A percentile compares a stretch with the other conserved stretches of the same genome.
Evolutionary conservation across 495 filamentous ascomycete genomes (phyloP).

Genomic region (Baudoinia panamericana): DNA sequence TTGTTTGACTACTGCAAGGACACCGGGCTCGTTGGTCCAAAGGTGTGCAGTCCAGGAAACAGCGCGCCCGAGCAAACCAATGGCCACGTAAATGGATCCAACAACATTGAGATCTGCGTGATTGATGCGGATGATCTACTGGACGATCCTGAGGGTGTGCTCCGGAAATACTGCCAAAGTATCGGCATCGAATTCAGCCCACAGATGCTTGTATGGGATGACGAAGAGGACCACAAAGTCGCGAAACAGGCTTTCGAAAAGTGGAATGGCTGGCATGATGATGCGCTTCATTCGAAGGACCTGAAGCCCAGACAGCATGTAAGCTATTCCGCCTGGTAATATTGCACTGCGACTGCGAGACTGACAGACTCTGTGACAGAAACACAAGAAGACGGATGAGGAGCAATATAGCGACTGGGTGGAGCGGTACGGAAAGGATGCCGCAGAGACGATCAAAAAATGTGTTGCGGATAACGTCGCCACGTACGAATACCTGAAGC

Average conservation of each 20-base stretch:
- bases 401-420: constrained; percentile 67
- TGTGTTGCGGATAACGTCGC: constrained; percentile 64
- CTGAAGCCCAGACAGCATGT: constrained; percentile 61
- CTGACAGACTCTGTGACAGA: constrained; percentile 34
- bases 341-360: too few species aligned
- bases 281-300: constrained; percentile 67
- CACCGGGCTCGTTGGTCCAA: constrained; percentile 50
- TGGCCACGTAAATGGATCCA: constrained; percentile 20
- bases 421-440: constrained; percentile 69
- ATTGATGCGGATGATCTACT: constrained; percentile 91
- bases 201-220: constrained; percentile 73
- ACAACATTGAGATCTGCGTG: constrained; percentile 56
- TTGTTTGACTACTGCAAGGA: constrained; percentile 68
- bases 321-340: too few species aligned
- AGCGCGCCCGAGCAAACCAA: constrained; percentile 14
- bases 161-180: constrained; percentile 64
- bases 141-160: constrained; percentile 58
- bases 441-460: constrained; percentile 57
- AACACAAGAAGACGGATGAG: constrained; percentile 47
- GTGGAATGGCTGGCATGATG: constrained; percentile 93
- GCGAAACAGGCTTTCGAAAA: constrained; percentile 73
- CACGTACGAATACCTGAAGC: constrained; percentile 88
- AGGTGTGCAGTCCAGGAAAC: constrained; percentile 37
- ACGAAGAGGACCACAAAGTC: constrained; percentile 47
- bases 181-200: constrained; percentile 59